Evolutionary conservation across 768 basidiomycete species (phyloP).

Genomic region (Boletellus emodensis): DNA sequence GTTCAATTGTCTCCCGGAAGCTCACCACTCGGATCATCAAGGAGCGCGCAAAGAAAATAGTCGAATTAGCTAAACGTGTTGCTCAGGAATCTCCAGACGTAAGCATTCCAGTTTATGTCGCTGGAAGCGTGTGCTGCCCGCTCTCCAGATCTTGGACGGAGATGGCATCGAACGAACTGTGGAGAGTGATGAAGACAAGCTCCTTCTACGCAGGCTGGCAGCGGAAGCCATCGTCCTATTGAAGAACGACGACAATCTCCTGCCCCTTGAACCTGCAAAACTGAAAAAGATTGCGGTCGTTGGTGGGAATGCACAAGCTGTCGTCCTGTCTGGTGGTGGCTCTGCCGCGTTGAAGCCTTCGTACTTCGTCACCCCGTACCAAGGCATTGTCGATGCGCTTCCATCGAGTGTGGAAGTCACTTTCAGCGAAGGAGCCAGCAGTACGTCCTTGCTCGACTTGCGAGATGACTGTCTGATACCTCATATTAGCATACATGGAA

Average conservation of each 20-base stretch:
- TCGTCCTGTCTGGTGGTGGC: slow-evolving; percentile 73
- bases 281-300: slow-evolving; percentile 73
- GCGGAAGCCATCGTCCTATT: slow-evolving; percentile 69
- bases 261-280: slow-evolving; percentile 34
- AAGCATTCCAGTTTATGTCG: not conserved
- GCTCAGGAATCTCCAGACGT: slow-evolving; percentile 66
- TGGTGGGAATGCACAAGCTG: slow-evolving; percentile 60
- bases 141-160: slow-evolving; percentile 57
- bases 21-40: slow-evolving; percentile 62
- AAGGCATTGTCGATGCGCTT: slow-evolving; percentile 65
- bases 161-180: slow-evolving; percentile 63
- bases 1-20: slow-evolving; percentile 59
- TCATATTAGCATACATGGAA: slow-evolving; percentile 51
- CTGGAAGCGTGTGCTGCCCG: not conserved
- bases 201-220: slow-evolving; percentile 63
- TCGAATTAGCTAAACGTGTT: slow-evolving; percentile 67
- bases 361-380: slow-evolving; percentile 73
- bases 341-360: slow-evolving; percentile 67
- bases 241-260: slow-evolving; percentile 56
- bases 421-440: slow-evolving; percentile 66
- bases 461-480: not conserved
- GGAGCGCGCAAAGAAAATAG: slow-evolving; percentile 59
- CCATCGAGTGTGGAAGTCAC: slow-evolving; percentile 48
- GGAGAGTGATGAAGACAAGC: slow-evolving; percentile 58
- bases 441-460: slow-evolving; percentile 33